These are phyloP conservation scores for Euryodendron excelsum DNA, from an alignment of 148 eudicot genomes.

Conservation along the genomic window DNA sequence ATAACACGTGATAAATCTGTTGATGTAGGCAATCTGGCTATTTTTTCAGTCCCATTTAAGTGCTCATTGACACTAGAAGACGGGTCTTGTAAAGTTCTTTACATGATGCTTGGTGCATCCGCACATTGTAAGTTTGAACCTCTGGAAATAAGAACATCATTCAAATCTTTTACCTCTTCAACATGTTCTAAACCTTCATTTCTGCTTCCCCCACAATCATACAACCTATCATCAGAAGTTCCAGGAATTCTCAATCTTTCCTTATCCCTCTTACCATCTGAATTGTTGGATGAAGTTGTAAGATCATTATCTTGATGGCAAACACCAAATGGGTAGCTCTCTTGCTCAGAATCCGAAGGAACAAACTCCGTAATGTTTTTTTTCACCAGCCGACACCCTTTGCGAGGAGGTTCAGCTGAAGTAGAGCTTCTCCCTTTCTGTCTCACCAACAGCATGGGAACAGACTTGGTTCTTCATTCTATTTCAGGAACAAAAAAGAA, in stretches of 20 bases:
- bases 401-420: conserved; percentile 38
- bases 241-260: conserved; percentile 26
- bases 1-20: conserved; percentile 70
- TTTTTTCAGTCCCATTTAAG: conserved; percentile 18
- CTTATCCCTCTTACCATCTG: conserved; percentile 22
- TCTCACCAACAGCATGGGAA: conserved; percentile 21
- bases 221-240: conserved; percentile 18
- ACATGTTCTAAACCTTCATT: conserved; percentile 13
- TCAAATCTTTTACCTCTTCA: too few species aligned
- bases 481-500: conserved; percentile 9
- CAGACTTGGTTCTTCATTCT: conserved; percentile 32
- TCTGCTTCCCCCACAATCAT: conserved; percentile 17
- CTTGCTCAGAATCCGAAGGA: conserved; percentile 17
- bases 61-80: conserved; percentile 18
- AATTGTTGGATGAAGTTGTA: conserved; percentile 20
- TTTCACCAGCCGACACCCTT: conserved; percentile 52
- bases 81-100: conserved; percentile 19
- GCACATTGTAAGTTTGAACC: conserved; percentile 16
- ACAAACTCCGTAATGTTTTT: conserved; percentile 28
- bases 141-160: conserved; percentile 14
- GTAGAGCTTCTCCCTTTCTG: conserved; percentile 29
- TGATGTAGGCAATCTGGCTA: conserved; percentile 30
- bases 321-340: conserved; percentile 3
- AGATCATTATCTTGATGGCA: conserved; percentile 18
- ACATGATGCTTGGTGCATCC: conserved; percentile 21